These are phyloP conservation scores for Lipomyces anomalus DNA, from an alignment of 805 yeast genomes.

Conservation along the genomic window DNA sequence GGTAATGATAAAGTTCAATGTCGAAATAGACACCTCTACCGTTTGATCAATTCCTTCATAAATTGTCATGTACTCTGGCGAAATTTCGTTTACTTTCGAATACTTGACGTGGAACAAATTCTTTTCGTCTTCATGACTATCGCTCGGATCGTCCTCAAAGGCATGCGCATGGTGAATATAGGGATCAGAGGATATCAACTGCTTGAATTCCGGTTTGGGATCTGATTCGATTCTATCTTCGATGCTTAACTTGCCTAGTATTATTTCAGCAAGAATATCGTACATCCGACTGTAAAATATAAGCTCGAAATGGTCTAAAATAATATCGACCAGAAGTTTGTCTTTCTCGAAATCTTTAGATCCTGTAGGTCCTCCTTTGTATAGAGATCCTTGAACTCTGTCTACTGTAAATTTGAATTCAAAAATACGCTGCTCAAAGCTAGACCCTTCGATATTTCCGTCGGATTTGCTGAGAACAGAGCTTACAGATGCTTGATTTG, in stretches of 20 bases:
- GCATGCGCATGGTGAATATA: constrained; percentile 32
- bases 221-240: constrained; percentile 68
- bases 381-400: constrained; percentile 57
- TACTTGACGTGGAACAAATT: constrained; percentile 25
- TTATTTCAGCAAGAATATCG: constrained; percentile 61
- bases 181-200: constrained; percentile 60
- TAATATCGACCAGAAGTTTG: constrained; percentile 63
- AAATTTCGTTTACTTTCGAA: constrained; percentile 21
- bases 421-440: constrained; percentile 51
- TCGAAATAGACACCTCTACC: constrained; percentile 66
- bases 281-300: constrained; percentile 53
- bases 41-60: constrained; percentile 58
- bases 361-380: constrained; percentile 41
- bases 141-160: constrained; percentile 48
- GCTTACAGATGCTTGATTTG: background rate
- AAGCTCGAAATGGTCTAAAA: constrained; percentile 60
- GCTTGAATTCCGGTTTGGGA: constrained; percentile 57
- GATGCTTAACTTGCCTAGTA: constrained; percentile 58
- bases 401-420: constrained; percentile 71
- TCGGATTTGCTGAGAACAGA: too few relatives aligned
- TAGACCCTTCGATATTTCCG: constrained; percentile 1
- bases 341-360: constrained; percentile 35
- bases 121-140: constrained; percentile 39
- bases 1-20: constrained; percentile 66
- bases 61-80: constrained; percentile 24